Base-by-base conservation (phyloP, 2,329 filamentous ascomycete species). In the Lachnellula occidentalis region DNA sequence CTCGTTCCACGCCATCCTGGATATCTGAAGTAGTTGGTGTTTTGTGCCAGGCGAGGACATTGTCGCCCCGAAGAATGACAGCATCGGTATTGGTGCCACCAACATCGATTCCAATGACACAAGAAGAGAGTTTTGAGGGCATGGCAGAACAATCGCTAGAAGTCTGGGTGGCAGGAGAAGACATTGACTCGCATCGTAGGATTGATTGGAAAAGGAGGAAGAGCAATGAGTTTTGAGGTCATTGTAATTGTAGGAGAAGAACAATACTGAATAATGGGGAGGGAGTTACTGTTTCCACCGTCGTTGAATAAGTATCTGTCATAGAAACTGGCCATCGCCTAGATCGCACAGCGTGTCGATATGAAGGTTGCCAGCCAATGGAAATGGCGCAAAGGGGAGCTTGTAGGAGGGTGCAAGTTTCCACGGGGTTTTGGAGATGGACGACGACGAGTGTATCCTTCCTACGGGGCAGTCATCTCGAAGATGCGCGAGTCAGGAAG, bases 81-180 rank as follows among this genome's bases (percentile, higher is more conserved):
- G 58, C 65, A 48, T 64, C 81, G 4, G 80, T 80, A 0, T 81
- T 85, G 0, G 82, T 85, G 15, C 81, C 81, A 7, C 82, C 81
- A 27, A 85, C 76, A 60, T 85, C 81, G 2, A 83, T 64, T 17
- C 66, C 66, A 42, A 67, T 66, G 4, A 66, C 60, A 56, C 57
- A 63, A 22, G 63, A 58, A 27, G 57, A 41, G 14, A 58, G 41
- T 42, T 61, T 64, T 17, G 60, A 57, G 48, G 62, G 57, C 60
- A 62, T 64, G 24, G 15, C 50, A 22, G 42, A 41, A 15, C 50
- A 27, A 12, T 50, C 34, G 50, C 15, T 7, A 24, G 50, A 36
- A 37, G 54, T 54, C n/a, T 34, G 45, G 11, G 39, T 52, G 48
- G 52, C 37, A 31, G 39, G 27, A 19, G 48, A 48, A 45, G 49